A percentile compares a stretch with the other conserved stretches of the same genome.
These are phyloP conservation scores for Magnaporthales sp. DNA, from an alignment of 2,329 filamentous ascomycete genomes.

Conservation along the genomic window DNA sequence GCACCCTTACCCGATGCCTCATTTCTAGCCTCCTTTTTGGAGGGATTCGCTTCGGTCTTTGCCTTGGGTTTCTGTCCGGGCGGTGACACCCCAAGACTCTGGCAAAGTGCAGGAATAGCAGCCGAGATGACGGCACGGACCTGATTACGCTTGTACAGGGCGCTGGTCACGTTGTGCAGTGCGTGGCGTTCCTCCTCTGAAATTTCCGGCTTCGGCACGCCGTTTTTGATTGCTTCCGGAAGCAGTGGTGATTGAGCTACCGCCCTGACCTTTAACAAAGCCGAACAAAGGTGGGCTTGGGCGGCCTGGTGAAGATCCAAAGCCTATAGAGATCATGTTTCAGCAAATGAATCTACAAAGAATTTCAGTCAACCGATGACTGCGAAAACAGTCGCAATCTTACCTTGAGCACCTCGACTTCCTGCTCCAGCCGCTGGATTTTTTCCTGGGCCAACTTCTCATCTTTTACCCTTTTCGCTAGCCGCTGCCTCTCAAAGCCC, in stretches of 20 bases:
- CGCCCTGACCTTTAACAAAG: conserved; percentile 43
- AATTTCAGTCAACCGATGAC: neutral
- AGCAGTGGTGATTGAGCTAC: conserved; percentile 42
- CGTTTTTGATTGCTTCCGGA: conserved; percentile 36
- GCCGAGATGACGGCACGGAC: conserved; percentile 40
- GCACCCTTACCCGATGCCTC: neutral
- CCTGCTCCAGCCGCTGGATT: conserved; percentile 52
- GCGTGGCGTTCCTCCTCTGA: conserved; percentile 40
- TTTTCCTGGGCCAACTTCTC: conserved; percentile 33
- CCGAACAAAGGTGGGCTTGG: conserved; percentile 45
- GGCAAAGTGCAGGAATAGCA: conserved; percentile 40
- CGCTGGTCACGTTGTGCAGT: conserved; percentile 52
- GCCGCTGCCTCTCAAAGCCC: conserved; percentile 70
- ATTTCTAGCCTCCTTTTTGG: neutral
- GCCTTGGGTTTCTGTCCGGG: conserved; percentile 17
- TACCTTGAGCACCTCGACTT: conserved; percentile 39
- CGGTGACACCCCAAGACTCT: conserved; percentile 33
- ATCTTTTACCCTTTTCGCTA: conserved; percentile 50
- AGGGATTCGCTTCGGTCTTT: conserved; percentile 8
- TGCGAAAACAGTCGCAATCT: conserved; percentile 28
- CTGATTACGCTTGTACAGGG: conserved; percentile 41
- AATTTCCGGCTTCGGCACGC: conserved; percentile 40
- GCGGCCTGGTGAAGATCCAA: conserved; percentile 50
- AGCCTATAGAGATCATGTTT: conserved; percentile 25
- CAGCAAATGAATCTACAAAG: neutral